Conservation (phyloP, 805 yeast genomes). For the Metschnikowia picachoensis region DNA sequence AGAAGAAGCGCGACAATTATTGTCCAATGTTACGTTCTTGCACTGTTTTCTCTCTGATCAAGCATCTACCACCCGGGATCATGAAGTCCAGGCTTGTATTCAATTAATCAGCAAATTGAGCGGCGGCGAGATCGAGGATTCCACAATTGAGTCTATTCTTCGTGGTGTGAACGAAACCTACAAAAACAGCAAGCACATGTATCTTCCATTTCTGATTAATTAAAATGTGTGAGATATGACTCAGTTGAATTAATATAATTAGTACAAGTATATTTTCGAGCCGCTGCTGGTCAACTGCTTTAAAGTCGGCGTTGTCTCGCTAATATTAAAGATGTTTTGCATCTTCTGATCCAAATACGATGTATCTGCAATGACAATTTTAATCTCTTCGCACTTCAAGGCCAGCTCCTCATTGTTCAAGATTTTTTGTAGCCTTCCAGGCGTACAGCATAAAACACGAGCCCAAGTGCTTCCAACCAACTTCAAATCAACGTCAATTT, state of each 20-base stretch:
- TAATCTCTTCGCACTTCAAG: slow-evolving; percentile 41
- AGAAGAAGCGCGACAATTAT: slow-evolving; percentile 10
- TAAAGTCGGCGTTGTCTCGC: slow-evolving; percentile 42
- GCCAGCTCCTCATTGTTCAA: slow-evolving; percentile 41
- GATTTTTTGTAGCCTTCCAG: slow-evolving; percentile 53
- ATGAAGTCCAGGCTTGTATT: neutral
- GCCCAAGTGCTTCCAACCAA: slow-evolving; percentile 41
- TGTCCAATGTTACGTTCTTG: slow-evolving; percentile 25
- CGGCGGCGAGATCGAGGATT: slow-evolving; percentile 12
- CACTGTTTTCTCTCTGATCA: slow-evolving; percentile 14
- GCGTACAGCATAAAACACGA: slow-evolving; percentile 58
- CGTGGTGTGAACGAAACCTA: slow-evolving; percentile 27
- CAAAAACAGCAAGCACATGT: slow-evolving; percentile 22
- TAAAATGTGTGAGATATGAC: neutral
- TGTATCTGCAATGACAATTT: slow-evolving; percentile 56
- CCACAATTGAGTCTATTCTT: slow-evolving; percentile 17
- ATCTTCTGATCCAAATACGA: slow-evolving; percentile 58
- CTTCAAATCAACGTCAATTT: slow-evolving; percentile 58
- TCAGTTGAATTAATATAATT: slow-evolving; percentile 1
- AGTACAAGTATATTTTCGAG: slow-evolving; percentile 52
- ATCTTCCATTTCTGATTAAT: slow-evolving; percentile 20
- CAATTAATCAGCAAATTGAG: slow-evolving; percentile 4
- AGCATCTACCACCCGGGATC: slow-evolving; percentile 2
- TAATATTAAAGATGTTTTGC: slow-evolving; percentile 57
- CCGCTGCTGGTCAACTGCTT: slow-evolving; percentile 40